Evolutionary conservation across 768 basidiomycete species (phyloP).

Genomic region (Tricholoma furcatifolium): DNA sequence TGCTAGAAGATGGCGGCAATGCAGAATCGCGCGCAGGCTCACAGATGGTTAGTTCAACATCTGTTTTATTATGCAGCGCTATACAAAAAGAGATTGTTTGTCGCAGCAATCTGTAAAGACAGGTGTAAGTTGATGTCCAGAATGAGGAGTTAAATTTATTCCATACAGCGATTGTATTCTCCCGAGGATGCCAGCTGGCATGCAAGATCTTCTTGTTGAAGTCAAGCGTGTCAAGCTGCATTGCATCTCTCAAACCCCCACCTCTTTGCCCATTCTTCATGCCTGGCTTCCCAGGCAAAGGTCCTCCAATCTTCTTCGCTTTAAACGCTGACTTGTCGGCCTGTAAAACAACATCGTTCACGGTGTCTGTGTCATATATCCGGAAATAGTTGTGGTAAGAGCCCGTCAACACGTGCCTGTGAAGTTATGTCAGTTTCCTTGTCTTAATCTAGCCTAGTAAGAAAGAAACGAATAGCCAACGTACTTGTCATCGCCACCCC

Average conservation of each 20-base stretch:
- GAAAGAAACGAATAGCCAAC: conserved; percentile 34
- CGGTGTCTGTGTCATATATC: conserved; percentile 91
- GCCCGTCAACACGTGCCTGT: conserved; percentile 96
- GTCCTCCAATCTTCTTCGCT: conserved; percentile 96
- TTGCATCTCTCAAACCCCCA: conserved; percentile 74
- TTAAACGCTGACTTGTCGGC: conserved; percentile 99
- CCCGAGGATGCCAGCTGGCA: conserved; percentile 96
- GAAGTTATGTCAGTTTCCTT: conserved; percentile 15
- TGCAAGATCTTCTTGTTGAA: conserved; percentile 98
- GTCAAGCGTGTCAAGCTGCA: conserved; percentile 84
- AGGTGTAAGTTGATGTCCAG: background rate
- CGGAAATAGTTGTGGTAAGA: conserved; percentile 99
- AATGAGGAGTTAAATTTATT: background rate
- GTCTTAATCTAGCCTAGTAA: conserved; percentile 1
- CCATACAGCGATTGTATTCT: conserved; percentile 96
- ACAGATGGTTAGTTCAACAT: conserved; percentile 14
- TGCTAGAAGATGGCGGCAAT: conserved; percentile 18
- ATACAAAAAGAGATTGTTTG: conserved; percentile 92
- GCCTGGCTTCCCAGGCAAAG: conserved; percentile 66
- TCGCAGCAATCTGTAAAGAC: conserved; percentile 79
- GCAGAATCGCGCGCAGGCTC: conserved; percentile 9
- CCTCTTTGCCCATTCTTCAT: conserved; percentile 77
- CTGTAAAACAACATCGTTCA: conserved; percentile 90
- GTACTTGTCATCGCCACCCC: conserved; percentile 94
- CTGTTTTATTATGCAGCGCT: conserved; percentile 56